Base-by-base conservation (phyloP, 2,329 filamentous ascomycete genomes). In the Ophiostoma angusticollis region DNA sequence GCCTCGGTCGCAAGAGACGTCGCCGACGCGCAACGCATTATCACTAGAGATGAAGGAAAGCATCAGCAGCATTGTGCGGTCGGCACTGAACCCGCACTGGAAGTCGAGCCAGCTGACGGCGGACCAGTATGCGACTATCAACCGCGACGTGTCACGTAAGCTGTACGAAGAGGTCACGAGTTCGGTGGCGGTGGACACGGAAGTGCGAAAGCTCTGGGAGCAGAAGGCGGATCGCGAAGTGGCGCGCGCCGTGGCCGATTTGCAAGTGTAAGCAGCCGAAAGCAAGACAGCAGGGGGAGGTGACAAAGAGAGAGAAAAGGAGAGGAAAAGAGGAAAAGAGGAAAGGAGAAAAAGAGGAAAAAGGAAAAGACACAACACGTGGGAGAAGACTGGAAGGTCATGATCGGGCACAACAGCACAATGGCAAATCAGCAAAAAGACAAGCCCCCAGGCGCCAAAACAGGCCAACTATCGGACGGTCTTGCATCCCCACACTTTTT, bases 41-140 rank as follows among this genome's bases (percentile, higher is more conserved):
- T 81, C 87, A 1, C 75, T 85, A 18, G 79, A 84, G 46, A 81
- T 84, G 46, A 98, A 98, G 58, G 78, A 84, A 49, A 85, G 78
- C 53, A 81, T 98, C 47, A 89, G 86, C 55, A 79, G 78, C 49
- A 85, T 96, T 60, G 91, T 96, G 49, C 83, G 84, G 47, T 67
- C 71, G 30, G 84, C 83, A 6, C 65, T 98, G 31, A 83, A 84
- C 49, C 85, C 87, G 23, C 74, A 85, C 48, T 96, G 89, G 67
- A 73, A 78, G 45, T 80, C 80, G 30, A 79, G 81, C 50, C 74
- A 80, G 46, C 71, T 96, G 45, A 85, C 79, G 14, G 84, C 86
- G 49, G 84, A 94, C 43, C 81, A 95, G 58, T 98, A 93, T 57
- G 89, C 84, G 3, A 76, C 77, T 41, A 94, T 96, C 60, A 96